Conservation (phyloP, 108 stramenopile genomes). For the Skeletonema menzelii region DNA sequence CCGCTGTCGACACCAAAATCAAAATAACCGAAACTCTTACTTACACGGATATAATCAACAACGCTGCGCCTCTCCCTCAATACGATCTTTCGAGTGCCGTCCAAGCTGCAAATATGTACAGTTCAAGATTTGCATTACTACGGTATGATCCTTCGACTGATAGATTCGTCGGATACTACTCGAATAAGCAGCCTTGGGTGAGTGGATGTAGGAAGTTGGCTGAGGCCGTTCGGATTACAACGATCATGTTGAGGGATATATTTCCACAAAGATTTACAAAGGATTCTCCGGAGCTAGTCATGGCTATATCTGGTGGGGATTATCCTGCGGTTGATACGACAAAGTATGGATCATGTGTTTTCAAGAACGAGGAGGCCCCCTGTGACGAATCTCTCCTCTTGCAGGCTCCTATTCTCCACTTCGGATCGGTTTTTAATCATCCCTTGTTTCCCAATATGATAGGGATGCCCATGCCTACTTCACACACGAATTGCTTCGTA, state of each 20-base stretch:
- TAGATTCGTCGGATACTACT: constrained; percentile 7
- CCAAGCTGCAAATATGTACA: background rate
- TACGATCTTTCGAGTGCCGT: constrained; percentile 2
- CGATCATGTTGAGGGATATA: background rate
- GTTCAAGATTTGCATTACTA: constrained; percentile 15
- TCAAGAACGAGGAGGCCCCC: constrained; percentile 7
- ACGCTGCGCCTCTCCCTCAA: constrained; percentile 6
- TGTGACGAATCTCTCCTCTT: background rate
- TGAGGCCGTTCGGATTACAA: background rate
- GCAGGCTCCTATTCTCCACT: background rate
- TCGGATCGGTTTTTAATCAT: background rate
- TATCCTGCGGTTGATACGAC: background rate
- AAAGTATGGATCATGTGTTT: background rate
- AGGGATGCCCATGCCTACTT: background rate
- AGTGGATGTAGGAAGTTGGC: constrained; percentile 2
- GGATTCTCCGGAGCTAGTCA: background rate
- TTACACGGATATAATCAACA: background rate
- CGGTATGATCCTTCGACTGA: constrained; percentile 22
- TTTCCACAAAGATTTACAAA: constrained; percentile 1
- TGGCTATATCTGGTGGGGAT: background rate
- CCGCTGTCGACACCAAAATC: background rate
- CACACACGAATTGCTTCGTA: constrained; percentile 4
- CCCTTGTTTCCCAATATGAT: constrained; percentile 2
- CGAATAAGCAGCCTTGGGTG: constrained; percentile 1
- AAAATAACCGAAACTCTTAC: background rate